A percentile compares a stretch with the other conserved stretches of the same genome.
These are phyloP conservation scores for Fraxinus xanthoxyloides DNA, from an alignment of 305 asterid species.

Conservation along the genomic window DNA sequence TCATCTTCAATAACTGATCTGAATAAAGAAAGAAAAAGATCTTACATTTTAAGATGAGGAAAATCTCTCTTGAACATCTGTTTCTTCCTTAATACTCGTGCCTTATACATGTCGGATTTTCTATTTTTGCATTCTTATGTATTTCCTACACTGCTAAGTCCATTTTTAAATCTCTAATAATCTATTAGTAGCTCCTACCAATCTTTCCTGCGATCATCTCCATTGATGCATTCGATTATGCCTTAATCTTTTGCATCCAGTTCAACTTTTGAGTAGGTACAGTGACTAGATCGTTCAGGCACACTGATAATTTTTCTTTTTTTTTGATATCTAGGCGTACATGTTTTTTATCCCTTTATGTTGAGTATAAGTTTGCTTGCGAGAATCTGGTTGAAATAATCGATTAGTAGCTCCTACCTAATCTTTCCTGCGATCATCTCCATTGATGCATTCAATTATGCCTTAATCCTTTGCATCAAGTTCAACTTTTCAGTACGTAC, in stretches of 20 bases:
- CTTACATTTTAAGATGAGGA: not conserved
- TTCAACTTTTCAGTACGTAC: not conserved
- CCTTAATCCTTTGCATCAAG: not conserved
- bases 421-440: not conserved
- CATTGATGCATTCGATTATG: not conserved
- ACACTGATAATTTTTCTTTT: not conserved
- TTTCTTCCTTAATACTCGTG: not conserved
- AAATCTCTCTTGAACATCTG: not conserved
- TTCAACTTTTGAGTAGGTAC: not conserved
- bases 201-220: not conserved
- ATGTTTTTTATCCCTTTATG: not conserved
- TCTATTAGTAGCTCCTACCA: not conserved
- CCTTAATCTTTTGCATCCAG: not conserved
- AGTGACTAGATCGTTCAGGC: not conserved
- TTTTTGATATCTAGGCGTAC: not conserved
- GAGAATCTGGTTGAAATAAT: conserved; percentile 17
- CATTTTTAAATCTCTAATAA: not conserved
- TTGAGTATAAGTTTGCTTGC: not conserved
- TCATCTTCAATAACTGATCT: not conserved
- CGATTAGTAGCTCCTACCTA: not conserved
- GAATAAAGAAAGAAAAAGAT: not conserved
- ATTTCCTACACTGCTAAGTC: not conserved
- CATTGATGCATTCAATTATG: not conserved
- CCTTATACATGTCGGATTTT: not conserved
- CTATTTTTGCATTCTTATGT: not conserved